phyloP scores from a whole-genome alignment of 129 eudicot genomes.

The Escallonia rubra region DNA sequence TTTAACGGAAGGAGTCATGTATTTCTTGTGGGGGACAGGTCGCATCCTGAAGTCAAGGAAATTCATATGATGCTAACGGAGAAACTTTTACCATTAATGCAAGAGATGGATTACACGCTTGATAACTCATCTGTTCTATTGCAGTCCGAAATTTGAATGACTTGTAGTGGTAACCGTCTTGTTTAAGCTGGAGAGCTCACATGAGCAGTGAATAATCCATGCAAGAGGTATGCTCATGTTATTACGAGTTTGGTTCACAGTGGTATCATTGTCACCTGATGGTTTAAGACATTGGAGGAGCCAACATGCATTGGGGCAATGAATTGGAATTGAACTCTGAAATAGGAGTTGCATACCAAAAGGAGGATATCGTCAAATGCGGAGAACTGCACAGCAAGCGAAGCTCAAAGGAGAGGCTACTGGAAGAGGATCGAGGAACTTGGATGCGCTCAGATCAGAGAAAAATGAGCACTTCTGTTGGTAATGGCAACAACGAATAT shows the following conservation, averaged over 20 bases:
- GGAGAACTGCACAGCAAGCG: no score
- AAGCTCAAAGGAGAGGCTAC: not conserved
- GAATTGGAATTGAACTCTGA: not conserved
- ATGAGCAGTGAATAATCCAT: no score
- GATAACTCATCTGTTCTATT: not conserved
- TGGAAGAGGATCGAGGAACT: not conserved
- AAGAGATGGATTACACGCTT: conserved; percentile 2
- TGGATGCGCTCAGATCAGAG: not conserved
- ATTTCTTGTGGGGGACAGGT: conserved; percentile 37
- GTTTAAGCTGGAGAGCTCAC: no score
- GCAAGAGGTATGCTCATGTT: no score
- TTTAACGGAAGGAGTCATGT: conserved; percentile 36
- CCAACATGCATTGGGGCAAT: no score
- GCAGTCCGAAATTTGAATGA: not conserved
- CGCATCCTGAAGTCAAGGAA: conserved; percentile 30
- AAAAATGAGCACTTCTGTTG: not conserved
- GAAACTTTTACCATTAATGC: conserved; percentile 38
- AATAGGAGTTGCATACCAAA: not conserved
- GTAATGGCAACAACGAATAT: not conserved
- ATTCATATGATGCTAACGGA: conserved; percentile 23
- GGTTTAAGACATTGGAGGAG: no score
- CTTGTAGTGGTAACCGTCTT: no score
- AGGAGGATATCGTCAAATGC: not conserved
- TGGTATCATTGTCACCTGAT: no score
- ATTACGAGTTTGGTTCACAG: no score